phyloP scores from a whole-genome alignment of 1,284 basidiomycete species.

The Pisolithus thermaeus region DNA sequence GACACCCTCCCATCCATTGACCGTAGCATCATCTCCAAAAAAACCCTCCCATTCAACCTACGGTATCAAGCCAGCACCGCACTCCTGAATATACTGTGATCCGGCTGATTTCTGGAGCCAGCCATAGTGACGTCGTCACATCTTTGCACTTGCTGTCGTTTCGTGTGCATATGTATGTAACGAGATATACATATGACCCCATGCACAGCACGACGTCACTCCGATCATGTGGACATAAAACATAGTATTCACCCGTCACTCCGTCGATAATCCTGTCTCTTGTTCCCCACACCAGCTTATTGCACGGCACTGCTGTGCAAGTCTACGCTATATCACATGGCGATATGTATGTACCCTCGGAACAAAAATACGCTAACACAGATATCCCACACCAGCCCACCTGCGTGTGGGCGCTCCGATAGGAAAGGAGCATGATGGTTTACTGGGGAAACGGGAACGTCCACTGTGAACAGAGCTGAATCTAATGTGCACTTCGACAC shows the following conservation, averaged over 20 bases:
- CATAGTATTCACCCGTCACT: neutral
- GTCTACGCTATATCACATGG: no score
- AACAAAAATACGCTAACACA: neutral
- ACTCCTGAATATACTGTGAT: neutral
- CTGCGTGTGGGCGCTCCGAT: neutral
- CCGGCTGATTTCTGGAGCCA: neutral
- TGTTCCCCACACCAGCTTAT: neutral
- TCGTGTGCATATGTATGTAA: neutral
- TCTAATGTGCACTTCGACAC: no score
- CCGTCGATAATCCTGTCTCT: no score
- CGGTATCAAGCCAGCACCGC: neutral
- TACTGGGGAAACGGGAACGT: no score
- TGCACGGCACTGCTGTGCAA: no score
- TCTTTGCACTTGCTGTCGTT: no score
- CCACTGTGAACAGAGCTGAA: no score
- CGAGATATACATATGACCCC: neutral
- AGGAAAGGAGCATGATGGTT: neutral
- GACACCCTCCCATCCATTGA: neutral
- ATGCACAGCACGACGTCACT: neutral
- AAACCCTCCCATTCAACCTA: neutral
- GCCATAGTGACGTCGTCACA: no score
- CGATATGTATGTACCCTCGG: neutral
- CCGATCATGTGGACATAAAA: neutral
- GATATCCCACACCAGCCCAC: neutral
- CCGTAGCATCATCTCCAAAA: neutral